A percentile compares a stretch with the other conserved stretches of the same genome.
phyloP scores from a whole-genome alignment of 2,329 filamentous ascomycete species.

The Penicillium hesseltinei region DNA sequence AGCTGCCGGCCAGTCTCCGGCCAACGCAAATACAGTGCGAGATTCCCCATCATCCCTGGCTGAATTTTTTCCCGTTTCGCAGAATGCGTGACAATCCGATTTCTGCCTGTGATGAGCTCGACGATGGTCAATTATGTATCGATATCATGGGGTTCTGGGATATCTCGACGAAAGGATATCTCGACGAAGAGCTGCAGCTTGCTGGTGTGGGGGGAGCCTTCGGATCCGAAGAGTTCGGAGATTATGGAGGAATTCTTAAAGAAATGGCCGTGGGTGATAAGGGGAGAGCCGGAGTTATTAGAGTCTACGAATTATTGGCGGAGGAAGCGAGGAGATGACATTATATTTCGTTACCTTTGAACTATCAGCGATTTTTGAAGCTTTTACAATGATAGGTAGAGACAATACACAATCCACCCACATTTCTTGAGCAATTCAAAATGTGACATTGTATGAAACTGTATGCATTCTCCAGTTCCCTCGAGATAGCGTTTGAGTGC shows the following conservation, averaged over 20 bases:
- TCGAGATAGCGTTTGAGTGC: background rate
- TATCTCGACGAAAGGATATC: background rate
- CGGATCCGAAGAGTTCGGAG: background rate
- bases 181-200: background rate
- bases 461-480: background rate
- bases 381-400: background rate
- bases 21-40: background rate
- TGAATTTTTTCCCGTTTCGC: constrained; percentile 45
- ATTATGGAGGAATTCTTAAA: background rate
- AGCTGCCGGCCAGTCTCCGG: background rate
- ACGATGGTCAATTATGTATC: background rate
- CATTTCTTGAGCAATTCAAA: background rate
- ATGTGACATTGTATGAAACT: background rate
- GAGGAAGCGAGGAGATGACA: background rate
- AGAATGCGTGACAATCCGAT: constrained; percentile 37
- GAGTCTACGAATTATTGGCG: background rate
- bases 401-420: background rate
- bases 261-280: background rate
- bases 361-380: background rate
- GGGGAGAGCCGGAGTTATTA: background rate
- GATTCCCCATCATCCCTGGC: constrained; percentile 40
- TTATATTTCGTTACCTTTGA: background rate
- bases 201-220: background rate
- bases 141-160: background rate
- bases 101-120: background rate